Conservation (phyloP, 331 rosid species). For the Ulmus americana region DNA sequence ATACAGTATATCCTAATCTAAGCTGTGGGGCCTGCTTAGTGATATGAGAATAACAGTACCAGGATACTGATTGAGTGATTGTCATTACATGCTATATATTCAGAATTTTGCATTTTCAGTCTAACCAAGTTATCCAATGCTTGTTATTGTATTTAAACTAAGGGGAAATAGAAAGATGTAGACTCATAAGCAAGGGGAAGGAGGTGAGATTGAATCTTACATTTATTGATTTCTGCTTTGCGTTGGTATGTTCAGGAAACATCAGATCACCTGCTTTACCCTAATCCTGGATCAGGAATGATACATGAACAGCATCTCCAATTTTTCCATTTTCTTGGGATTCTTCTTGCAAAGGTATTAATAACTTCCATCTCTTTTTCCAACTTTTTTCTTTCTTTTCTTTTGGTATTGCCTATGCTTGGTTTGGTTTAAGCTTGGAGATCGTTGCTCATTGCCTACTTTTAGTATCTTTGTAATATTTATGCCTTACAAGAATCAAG, state of each 20-base stretch:
- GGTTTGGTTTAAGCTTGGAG: neutral
- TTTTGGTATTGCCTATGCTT: neutral
- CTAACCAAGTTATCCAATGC: too few species aligned
- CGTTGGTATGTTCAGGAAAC: conserved; percentile 61
- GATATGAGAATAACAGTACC: neutral
- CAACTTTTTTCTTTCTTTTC: neutral
- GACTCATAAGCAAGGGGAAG: neutral
- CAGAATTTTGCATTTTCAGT: too few species aligned
- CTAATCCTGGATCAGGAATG: conserved; percentile 99
- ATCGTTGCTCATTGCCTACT: neutral
- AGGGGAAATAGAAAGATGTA: neutral
- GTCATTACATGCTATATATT: too few species aligned
- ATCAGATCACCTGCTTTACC: conserved; percentile 85
- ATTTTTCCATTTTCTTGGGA: conserved; percentile 91
- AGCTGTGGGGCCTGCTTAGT: neutral
- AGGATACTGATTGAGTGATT: neutral
- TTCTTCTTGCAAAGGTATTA: conserved; percentile 87
- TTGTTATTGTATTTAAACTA: neutral
- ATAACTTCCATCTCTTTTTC: neutral
- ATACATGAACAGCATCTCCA: conserved; percentile 97
- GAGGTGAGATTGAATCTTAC: conserved; percentile 7
- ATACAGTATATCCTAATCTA: neutral
- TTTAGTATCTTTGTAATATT: neutral
- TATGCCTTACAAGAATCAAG: neutral
- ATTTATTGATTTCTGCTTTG: conserved; percentile 21